phyloP scores from a whole-genome alignment of 2,329 filamentous ascomycete species.

The Epichloe gansuensis region DNA sequence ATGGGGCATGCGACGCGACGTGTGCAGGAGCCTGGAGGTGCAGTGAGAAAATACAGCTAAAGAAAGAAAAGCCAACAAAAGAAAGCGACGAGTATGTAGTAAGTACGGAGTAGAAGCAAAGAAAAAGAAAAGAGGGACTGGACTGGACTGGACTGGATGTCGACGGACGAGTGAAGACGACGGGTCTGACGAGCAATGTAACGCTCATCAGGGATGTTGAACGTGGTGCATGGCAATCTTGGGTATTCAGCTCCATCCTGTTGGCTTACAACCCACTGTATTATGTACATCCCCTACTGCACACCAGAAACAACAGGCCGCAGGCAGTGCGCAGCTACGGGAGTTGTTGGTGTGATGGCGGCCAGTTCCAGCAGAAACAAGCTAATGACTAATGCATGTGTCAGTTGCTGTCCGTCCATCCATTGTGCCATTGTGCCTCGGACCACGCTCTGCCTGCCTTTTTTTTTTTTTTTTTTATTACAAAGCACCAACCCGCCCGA shows the following conservation, averaged over 20 bases:
- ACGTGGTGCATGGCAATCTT: background rate
- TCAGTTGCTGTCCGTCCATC: background rate
- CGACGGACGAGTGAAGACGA: background rate
- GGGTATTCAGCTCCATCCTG: background rate
- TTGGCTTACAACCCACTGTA: too few relatives aligned
- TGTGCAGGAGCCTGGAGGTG: background rate
- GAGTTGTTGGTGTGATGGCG: background rate
- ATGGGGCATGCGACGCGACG: constrained; percentile 11
- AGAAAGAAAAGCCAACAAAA: background rate
- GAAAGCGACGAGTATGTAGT: background rate
- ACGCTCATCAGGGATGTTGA: background rate
- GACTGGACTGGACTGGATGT: background rate
- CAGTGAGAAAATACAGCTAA: background rate
- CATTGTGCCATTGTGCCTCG: background rate
- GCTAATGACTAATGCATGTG: background rate
- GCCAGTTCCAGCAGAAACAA: background rate
- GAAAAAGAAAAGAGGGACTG: background rate
- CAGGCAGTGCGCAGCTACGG: background rate
- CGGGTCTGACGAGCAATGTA: background rate
- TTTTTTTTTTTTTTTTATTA: too few relatives aligned
- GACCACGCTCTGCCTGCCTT: too few relatives aligned
- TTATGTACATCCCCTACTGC: too few relatives aligned
- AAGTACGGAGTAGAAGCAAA: background rate
- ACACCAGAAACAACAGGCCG: background rate
- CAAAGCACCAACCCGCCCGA: too few relatives aligned